Percentiles rank a stretch among this genome's conserved stretches.
Evolutionary conservation across 2,329 filamentous ascomycete species (phyloP).

Genomic region (Colletotrichum sublineola): DNA sequence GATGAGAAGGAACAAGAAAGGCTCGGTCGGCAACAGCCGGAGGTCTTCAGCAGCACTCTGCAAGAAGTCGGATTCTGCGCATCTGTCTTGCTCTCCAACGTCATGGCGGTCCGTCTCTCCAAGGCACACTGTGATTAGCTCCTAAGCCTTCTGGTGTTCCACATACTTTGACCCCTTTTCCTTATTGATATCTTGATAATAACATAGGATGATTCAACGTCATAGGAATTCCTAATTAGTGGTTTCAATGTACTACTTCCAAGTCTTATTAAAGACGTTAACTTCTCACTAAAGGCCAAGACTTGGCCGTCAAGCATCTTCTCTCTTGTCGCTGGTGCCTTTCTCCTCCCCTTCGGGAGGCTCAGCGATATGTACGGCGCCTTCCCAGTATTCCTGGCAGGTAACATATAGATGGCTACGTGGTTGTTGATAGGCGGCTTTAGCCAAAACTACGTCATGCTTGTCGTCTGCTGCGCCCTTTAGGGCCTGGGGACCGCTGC

Average conservation of each 20-base stretch:
- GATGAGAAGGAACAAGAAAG: background rate
- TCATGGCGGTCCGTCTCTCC: background rate
- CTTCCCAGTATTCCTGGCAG: constrained; percentile 12
- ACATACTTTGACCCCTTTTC: background rate
- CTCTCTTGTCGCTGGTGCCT: background rate
- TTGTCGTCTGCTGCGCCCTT: constrained; percentile 15
- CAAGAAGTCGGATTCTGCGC: background rate
- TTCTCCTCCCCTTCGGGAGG: constrained; percentile 9
- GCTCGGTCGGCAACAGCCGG: background rate
- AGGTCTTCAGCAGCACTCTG: background rate
- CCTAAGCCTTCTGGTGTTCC: too few relatives aligned
- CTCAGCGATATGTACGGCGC: constrained; percentile 17
- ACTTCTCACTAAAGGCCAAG: background rate
- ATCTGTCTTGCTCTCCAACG: background rate
- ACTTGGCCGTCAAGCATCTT: constrained; percentile 21
- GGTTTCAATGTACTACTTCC: constrained; percentile 8
- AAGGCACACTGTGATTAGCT: too few relatives aligned
- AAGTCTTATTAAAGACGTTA: constrained; percentile 9
- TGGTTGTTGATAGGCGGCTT: constrained; percentile 20
- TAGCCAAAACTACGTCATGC: constrained; percentile 18
- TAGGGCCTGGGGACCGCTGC: constrained; percentile 21
- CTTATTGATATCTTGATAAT: background rate
- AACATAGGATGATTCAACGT: background rate
- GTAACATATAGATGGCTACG: constrained; percentile 4
- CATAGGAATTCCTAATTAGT: background rate